phyloP scores from a whole-genome alignment of 352 stramenopile species.

The Hyphochytrium catenoides region DNA sequence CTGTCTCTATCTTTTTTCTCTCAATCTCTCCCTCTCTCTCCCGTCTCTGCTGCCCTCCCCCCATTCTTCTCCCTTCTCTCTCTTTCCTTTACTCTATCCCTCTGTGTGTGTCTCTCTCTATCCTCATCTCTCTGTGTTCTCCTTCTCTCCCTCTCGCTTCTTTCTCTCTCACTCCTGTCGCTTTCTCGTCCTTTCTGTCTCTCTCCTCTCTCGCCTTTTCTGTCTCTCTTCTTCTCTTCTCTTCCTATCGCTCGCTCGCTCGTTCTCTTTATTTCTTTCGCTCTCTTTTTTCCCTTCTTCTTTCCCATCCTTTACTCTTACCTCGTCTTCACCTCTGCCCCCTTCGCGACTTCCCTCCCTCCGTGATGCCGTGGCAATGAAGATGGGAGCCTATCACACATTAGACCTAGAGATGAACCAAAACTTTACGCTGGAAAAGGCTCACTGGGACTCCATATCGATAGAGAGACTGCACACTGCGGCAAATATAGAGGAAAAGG shows the following conservation, averaged over 20 bases:
- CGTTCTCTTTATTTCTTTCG: no score
- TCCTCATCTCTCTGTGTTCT: no score
- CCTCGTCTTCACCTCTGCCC: background rate
- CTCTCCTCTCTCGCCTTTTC: no score
- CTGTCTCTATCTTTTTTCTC: no score
- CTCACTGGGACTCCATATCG: conserved; percentile 90
- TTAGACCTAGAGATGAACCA: conserved; percentile 86
- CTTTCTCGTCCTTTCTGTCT: no score
- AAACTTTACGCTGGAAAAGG: conserved; percentile 87
- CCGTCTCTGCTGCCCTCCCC: background rate
- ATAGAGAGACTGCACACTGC: conserved; percentile 86
- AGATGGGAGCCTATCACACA: conserved; percentile 91
- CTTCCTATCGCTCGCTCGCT: no score
- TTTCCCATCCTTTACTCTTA: background rate
- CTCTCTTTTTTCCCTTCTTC: background rate
- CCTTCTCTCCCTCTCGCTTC: no score
- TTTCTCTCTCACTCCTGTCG: no score
- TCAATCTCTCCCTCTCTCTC: conserved; percentile 1
- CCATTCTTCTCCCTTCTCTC: background rate
- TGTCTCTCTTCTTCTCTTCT: no score
- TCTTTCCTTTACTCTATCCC: background rate
- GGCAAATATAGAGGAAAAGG: conserved; percentile 75
- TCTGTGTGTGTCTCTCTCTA: no score
- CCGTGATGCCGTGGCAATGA: background rate
- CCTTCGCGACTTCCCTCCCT: background rate